Conservation (phyloP, 805 yeast genomes). For the Candida insectalens region DNA sequence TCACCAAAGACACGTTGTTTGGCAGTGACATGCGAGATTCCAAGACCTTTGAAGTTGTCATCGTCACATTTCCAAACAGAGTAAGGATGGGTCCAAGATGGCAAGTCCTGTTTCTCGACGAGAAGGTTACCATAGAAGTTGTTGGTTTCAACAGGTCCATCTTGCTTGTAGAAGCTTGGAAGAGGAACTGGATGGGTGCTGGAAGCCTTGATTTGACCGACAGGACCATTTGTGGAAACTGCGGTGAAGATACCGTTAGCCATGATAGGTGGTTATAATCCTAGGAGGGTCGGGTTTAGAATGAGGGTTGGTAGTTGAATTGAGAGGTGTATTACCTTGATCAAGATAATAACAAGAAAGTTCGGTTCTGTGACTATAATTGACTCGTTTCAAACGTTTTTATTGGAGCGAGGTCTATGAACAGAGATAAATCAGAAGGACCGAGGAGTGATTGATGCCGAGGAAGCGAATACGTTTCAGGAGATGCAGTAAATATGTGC, state of each 20-base stretch:
- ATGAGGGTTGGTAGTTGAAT: too few relatives aligned
- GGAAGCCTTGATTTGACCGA: slow-evolving; percentile 26
- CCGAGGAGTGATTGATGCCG: too few relatives aligned
- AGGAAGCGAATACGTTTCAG: too few relatives aligned
- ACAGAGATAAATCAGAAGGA: too few relatives aligned
- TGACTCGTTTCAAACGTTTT: too few relatives aligned
- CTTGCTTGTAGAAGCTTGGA: slow-evolving; percentile 31
- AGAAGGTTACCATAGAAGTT: slow-evolving; percentile 70
- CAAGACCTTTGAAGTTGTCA: slow-evolving; percentile 43
- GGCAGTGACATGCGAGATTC: slow-evolving; percentile 52
- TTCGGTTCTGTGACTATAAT: too few relatives aligned
- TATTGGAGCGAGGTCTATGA: too few relatives aligned
- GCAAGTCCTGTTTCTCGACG: slow-evolving; percentile 54
- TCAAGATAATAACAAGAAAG: too few relatives aligned
- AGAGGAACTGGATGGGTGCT: slow-evolving; percentile 64
- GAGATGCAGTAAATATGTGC: neutral
- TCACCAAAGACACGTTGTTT: slow-evolving; percentile 64
- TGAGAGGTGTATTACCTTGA: too few relatives aligned
- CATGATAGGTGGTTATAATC: too few relatives aligned
- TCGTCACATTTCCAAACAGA: slow-evolving; percentile 52
- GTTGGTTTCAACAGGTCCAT: slow-evolving; percentile 60
- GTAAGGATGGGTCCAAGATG: slow-evolving; percentile 79
- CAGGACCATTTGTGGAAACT: slow-evolving; percentile 13
- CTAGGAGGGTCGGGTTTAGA: too few relatives aligned
- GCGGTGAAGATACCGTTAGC: slow-evolving; percentile 10